Base-by-base conservation (phyloP, 768 basidiomycete genomes). In the Boletus tomentosulus region DNA sequence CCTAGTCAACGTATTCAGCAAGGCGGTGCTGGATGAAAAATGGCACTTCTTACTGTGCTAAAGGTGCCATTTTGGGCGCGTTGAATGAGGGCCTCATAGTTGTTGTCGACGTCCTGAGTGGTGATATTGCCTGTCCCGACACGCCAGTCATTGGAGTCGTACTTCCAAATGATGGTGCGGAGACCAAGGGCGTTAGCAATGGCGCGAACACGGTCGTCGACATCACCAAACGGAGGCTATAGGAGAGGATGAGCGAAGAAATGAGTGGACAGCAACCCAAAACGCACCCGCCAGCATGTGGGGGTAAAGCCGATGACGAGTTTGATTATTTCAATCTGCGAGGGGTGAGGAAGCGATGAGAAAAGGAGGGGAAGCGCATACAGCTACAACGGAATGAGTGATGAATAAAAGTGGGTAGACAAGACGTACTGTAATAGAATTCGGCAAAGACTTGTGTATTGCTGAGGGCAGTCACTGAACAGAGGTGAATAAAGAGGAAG, bases 401-500 rank as follows among this genome's bases (percentile, higher is more conserved):
- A 41, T 4, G 46, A 27, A 4, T 0, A 9, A 5, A 24, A 13
- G n/a, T 9, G 28, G 25, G 24, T 16, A 4, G 38, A 4, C 6
- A 5, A 50, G 10, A 67, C 81, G 34, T 58, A 80, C 82, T 83
- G 70, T 89, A 92, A 55, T 85, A 89, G 16, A 92, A 74, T 67
- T 92, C 89, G 4, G 88, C 88, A 53, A 90, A 88, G 4, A 82
- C 85, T 56, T 85, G 72, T 58, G 81, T 72, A 63, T 83, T 90
- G 9, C 76, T 68, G 39, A 86, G 73, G 2, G 80, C 62, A 0
- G 86, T 86, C 80, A 78, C 82, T 83, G 52, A 2, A 47, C 6
- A 11, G 13, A 30, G 45, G 31, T 52, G 25, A 57, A 46, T 16
- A 35, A 22, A n/a, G 1, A 11, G 11, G 6, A 34, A 25, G 47